phyloP scores from a whole-genome alignment of 129 eudicot species.

The Saussurea involucrata region DNA sequence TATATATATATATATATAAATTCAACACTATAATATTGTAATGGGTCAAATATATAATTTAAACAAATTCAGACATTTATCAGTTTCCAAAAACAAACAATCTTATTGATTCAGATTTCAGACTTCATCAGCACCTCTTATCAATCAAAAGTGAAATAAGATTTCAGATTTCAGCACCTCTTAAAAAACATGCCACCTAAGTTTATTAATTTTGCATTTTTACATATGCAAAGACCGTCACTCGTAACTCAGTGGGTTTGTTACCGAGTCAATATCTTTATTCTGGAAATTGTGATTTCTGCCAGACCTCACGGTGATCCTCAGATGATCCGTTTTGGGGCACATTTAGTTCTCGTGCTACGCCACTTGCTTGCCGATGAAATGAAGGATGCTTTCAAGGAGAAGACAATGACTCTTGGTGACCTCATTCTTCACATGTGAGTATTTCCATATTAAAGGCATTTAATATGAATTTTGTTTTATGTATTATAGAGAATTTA shows the following conservation, averaged over 20 bases:
- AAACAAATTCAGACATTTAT: too few species aligned
- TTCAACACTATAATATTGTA: too few species aligned
- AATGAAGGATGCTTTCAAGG: slow-evolving; percentile 75
- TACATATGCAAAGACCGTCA: neutral
- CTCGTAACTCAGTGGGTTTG: neutral
- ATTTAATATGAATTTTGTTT: neutral
- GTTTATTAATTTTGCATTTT: neutral
- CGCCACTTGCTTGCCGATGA: slow-evolving; percentile 75
- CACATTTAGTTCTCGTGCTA: slow-evolving; percentile 93
- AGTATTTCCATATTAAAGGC: slow-evolving; percentile 16
- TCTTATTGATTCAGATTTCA: too few species aligned
- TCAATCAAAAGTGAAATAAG: too few species aligned
- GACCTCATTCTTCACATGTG: slow-evolving; percentile 94
- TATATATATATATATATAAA: too few species aligned
- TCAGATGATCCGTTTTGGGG: slow-evolving; percentile 96
- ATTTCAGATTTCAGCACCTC: too few species aligned
- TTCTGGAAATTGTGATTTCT: slow-evolving; percentile 23
- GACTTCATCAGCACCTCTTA: too few species aligned
- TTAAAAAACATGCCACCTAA: too few species aligned
- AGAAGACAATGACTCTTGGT: slow-evolving; percentile 88
- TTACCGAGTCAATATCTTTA: neutral
- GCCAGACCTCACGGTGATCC: slow-evolving; percentile 96
- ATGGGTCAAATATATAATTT: too few species aligned
- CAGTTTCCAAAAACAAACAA: too few species aligned
- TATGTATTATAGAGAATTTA: neutral